phyloP scores from a whole-genome alignment of 331 rosid genomes.

The Pyrus hybrid region DNA sequence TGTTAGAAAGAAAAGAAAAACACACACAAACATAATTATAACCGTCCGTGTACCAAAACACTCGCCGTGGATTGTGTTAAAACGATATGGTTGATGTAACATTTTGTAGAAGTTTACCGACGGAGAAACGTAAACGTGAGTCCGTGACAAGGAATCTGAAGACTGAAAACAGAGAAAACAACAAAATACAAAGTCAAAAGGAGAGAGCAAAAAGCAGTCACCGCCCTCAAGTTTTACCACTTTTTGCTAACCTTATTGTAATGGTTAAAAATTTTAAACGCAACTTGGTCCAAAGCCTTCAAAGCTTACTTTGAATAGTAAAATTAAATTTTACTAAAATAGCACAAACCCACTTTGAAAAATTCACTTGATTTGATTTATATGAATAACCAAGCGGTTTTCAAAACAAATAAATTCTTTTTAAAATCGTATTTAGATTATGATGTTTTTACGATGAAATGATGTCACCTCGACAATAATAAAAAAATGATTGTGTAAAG shows the following conservation, averaged over 20 bases:
- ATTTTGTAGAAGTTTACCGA: neutral
- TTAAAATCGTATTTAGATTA: no score
- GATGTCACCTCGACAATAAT: no score
- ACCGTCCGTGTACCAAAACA: no score
- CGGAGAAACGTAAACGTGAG: neutral
- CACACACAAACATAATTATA: no score
- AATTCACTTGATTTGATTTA: no score
- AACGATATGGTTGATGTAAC: neutral
- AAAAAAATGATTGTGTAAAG: neutral
- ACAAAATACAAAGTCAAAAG: constrained; percentile 5
- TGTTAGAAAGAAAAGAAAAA: no score
- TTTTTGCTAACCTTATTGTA: neutral
- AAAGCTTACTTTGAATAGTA: neutral
- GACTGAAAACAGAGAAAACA: neutral
- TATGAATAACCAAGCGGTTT: neutral
- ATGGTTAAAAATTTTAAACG: neutral
- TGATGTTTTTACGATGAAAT: no score
- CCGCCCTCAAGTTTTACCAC: neutral
- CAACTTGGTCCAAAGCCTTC: neutral
- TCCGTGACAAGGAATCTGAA: neutral
- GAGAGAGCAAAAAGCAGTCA: neutral
- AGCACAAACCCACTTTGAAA: neutral
- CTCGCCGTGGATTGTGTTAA: no score
- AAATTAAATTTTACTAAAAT: neutral
- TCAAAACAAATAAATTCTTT: no score